Conservation (phyloP, 148 eudicot genomes). For the Cornus controversa region DNA sequence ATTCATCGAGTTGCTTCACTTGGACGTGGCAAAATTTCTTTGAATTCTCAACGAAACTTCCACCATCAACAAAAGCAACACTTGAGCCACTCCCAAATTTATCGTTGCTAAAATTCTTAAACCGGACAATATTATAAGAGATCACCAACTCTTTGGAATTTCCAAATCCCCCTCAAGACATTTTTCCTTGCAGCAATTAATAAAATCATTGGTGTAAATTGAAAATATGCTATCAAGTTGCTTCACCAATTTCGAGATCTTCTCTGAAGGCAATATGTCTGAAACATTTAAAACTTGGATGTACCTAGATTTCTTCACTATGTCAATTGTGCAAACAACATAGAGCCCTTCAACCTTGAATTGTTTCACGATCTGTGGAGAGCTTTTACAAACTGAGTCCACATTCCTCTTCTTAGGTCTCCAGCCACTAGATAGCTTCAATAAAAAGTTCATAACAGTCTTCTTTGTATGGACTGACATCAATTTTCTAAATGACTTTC, state of each 20-base stretch:
- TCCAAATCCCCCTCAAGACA: constrained; percentile 58
- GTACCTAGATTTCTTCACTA: constrained; percentile 35
- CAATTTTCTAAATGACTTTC: constrained; percentile 48
- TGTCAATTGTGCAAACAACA: constrained; percentile 57
- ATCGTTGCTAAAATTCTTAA: constrained; percentile 12
- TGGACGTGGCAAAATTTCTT: too few species aligned
- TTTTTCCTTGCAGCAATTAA: constrained; percentile 39
- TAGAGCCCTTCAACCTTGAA: constrained; percentile 61
- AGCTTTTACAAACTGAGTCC: constrained; percentile 48
- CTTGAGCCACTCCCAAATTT: constrained; percentile 11
- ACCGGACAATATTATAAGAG: constrained; percentile 32
- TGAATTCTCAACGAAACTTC: constrained; percentile 57
- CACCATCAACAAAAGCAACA: constrained; percentile 20
- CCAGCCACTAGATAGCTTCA: constrained; percentile 62
- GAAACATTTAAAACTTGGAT: constrained; percentile 57
- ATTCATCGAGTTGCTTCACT: too few species aligned
- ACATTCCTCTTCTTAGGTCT: constrained; percentile 47
- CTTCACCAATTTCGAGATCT: constrained; percentile 42
- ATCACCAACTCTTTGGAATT: constrained; percentile 48
- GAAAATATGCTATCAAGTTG: constrained; percentile 53
- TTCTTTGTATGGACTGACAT: constrained; percentile 34
- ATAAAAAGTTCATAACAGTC: constrained; percentile 46
- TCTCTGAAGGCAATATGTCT: constrained; percentile 55
- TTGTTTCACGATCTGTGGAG: constrained; percentile 50
- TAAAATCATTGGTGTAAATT: constrained; percentile 45